Percentiles rank a stretch among this genome's conserved stretches.
Conservation (phyloP, 2,329 filamentous ascomycete genomes). For the Beauveria brongniartii region DNA sequence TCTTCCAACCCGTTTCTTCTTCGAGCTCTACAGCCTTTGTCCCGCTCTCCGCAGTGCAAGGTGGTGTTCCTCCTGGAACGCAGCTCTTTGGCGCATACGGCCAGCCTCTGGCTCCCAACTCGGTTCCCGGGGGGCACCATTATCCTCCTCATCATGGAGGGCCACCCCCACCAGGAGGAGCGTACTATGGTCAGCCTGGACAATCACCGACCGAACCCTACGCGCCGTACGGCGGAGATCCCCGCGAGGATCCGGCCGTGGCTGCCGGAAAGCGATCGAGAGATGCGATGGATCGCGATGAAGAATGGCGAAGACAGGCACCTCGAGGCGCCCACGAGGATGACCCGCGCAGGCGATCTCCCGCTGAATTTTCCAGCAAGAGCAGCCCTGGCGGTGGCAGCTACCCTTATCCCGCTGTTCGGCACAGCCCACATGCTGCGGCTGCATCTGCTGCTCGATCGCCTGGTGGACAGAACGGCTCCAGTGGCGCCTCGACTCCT, state of each 20-base stretch:
- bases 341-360: constrained; percentile 42
- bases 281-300: constrained; percentile 31
- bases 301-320: constrained; percentile 37
- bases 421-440: constrained; percentile 26
- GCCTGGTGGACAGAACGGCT: constrained; percentile 26
- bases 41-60: constrained; percentile 49
- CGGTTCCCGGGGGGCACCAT: constrained; percentile 15
- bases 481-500: constrained; percentile 29
- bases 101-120: constrained; percentile 36
- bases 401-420: constrained; percentile 31
- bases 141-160: constrained; percentile 15
- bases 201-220: constrained; percentile 38
- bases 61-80: constrained; percentile 48
- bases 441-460: constrained; percentile 17
- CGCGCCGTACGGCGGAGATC: constrained; percentile 30
- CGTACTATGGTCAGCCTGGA: constrained; percentile 32
- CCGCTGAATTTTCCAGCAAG: constrained; percentile 39
- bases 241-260: constrained; percentile 25
- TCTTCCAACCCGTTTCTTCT: constrained; percentile 52
- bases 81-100: constrained; percentile 51
- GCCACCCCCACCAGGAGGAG: constrained; percentile 28
- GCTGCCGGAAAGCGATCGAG: constrained; percentile 28
- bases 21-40: constrained; percentile 50
- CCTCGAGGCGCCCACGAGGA: constrained; percentile 37
- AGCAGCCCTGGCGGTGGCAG: constrained; percentile 37